Percentiles rank a stretch among this genome's conserved stretches.
These are phyloP conservation scores for Knoxdaviesia proteae DNA, from an alignment of 2,329 filamentous ascomycete species.

Conservation along the genomic window DNA sequence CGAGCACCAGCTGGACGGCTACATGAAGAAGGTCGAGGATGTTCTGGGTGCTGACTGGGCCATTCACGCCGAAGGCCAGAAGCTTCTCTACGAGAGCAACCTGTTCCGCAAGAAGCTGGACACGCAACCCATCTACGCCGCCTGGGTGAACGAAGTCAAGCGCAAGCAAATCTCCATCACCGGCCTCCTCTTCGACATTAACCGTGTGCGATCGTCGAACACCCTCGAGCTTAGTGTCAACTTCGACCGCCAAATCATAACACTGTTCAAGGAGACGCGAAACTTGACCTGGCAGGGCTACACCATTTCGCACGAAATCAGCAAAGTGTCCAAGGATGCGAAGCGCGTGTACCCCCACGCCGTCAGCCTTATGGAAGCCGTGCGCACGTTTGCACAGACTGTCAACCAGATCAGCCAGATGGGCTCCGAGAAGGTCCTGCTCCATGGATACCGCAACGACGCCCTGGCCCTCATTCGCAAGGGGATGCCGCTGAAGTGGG, in stretches of 20 bases:
- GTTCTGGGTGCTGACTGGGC: conserved; percentile 91
- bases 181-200: conserved; percentile 78
- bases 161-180: conserved; percentile 78
- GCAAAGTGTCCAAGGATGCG: conserved; percentile 94
- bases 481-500: conserved; percentile 82
- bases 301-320: conserved; percentile 81
- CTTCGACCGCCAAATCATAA: conserved; percentile 93
- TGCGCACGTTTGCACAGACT: conserved; percentile 82
- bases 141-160: conserved; percentile 82
- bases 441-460: conserved; percentile 83
- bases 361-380: conserved; percentile 95
- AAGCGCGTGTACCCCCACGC: conserved; percentile 96
- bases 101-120: conserved; percentile 94
- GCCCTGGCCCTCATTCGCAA: conserved; percentile 68
- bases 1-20: conserved; percentile 80
- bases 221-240: conserved; percentile 78
- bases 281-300: conserved; percentile 93
- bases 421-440: conserved; percentile 67
- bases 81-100: conserved; percentile 75
- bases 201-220: conserved; percentile 71
- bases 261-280: conserved; percentile 93
- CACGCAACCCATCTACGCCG: conserved; percentile 81
- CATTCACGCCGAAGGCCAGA: conserved; percentile 83
- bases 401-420: conserved; percentile 67
- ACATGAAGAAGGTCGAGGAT: conserved; percentile 98